These are phyloP conservation scores for Penicillium sp. DNA, from an alignment of 2,329 filamentous ascomycete species.

Conservation along the genomic window DNA sequence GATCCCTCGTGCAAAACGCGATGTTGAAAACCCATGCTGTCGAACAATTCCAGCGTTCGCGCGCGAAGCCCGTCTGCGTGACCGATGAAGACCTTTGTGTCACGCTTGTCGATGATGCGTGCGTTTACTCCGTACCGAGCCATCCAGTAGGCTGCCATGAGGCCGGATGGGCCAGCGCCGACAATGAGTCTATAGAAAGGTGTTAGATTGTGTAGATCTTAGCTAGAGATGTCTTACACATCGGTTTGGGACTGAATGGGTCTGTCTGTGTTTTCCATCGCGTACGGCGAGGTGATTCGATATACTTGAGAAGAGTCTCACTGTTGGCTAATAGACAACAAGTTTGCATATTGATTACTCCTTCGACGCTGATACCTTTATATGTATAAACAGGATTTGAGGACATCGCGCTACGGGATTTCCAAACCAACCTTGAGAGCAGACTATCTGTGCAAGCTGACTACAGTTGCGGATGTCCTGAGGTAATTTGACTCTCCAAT, in stretches of 20 bases:
- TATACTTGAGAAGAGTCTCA: not conserved
- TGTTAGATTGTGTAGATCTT: not conserved
- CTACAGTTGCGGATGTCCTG: not conserved
- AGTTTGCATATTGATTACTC: accelerated
- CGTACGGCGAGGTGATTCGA: not conserved
- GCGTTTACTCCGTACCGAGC: constrained; percentile 50
- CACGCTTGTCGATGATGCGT: constrained; percentile 49
- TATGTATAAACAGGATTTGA: not conserved
- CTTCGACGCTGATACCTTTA: not conserved
- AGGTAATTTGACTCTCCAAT: not conserved
- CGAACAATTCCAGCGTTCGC: constrained; percentile 53
- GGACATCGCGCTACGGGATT: not conserved
- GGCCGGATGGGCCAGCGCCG: constrained; percentile 51
- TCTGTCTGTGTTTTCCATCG: not conserved
- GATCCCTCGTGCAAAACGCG: constrained; percentile 65
- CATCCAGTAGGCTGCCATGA: constrained; percentile 54
- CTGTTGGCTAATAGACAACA: not conserved
- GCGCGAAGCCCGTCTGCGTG: constrained; percentile 27
- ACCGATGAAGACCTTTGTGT: constrained; percentile 36
- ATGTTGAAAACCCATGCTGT: constrained; percentile 68
- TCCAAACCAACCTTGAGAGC: not conserved
- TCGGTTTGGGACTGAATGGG: not conserved
- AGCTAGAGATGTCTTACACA: not conserved
- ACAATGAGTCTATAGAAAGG: constrained; percentile 37
- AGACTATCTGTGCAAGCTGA: not conserved